Evolutionary conservation across 1,139 yeast genomes (phyloP), one percentile per base, ranked within the genome.

Genomic region (Barnettozyma hawaiiensis): DNA sequence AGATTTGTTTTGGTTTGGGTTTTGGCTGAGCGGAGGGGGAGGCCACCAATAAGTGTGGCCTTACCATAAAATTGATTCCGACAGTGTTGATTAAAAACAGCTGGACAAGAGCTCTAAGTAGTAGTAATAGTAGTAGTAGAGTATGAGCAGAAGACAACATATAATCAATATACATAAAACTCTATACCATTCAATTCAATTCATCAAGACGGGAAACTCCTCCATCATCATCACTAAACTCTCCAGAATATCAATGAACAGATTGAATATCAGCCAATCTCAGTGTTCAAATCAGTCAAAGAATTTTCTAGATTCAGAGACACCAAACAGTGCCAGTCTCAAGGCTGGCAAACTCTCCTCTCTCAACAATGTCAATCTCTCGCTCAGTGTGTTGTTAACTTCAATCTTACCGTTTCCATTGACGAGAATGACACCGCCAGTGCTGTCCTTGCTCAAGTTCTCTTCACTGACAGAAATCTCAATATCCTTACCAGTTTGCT

Each of bases 261-360:
- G n/a, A n/a, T n/a, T n/a, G n/a, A n/a, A n/a, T n/a, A n/a, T n/a
- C n/a, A n/a, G n/a, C n/a, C n/a, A n/a, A n/a, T n/a, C n/a, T n/a
- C n/a, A 4, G 14, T 19, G 26, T 12, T 35, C 32, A 15, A 23
- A 4, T 61, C 75, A 90, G 62, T 89, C 95, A 61, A 87, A 86
- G 76, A 87, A 90, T 71, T 86, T 86, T 75, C 97, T 85, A 43
- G 92, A 66, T 46, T 76, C 67, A 23, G 97, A 84, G 46, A 86
- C 81, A 43, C 98, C 98, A 64, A 89, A 92, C 61, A 92, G 70
- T 58, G 89, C 95, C 52, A 84, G 71, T 69, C 97, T 82, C 54
- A 94, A 82, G 43, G 90, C 95, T 41, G 99, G 99, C 55, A 94
- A 76, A 8, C 96, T 85, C 59, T 81, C 86, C 63, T 85, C 85